Evolutionary conservation across 2,329 filamentous ascomycete species (phyloP), one percentile per base, ranked within the genome.

Genomic region (Tolypocladium ophioglossoides): DNA sequence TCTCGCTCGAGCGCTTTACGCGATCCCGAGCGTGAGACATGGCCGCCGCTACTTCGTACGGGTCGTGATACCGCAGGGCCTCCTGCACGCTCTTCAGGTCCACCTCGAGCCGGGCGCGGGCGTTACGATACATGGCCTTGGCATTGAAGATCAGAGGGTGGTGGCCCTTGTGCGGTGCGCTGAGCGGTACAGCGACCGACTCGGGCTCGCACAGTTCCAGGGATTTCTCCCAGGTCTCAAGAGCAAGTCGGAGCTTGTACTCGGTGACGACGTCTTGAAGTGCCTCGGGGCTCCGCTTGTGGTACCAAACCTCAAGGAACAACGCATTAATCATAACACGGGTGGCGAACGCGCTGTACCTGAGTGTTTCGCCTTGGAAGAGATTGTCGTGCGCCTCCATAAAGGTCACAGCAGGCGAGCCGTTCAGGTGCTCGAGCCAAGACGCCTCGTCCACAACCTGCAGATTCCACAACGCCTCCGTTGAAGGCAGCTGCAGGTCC

Each of bases 141-240:
- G 94, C 92, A 69, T 99, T 99, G 82, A 97, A 97, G 64, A 96
- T 91, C 52, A 99, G 78, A 20, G 94, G 94, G 67, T 97, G 94
- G 66, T 97, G 94, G 18, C 91, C 91, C 70, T 95, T 95, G 73
- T 97, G 91, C 50, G 94, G 92, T 32, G 92, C 91, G 68, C 89
- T 95, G 61, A 97, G 80, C 52, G 91, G 90, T 52, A 96, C 89
- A 14, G 90, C 82, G 52, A 92, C 89, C 16, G 83, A 85, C 72
- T 99, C 94, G 2, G 91, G 87, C 74, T 97, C 92, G 69, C 91
- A 96, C 57, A 95, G 80, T 55, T 95, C 90, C 24, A 97, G 82
- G 41, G 92, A 96, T 73, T 89, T 95, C 77, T 97, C 91, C 94
- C 94, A 99, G n/a, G 92, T 96, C 74, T 97, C 92, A 53, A 99